Evolutionary conservation across 495 filamentous ascomycete genomes (phyloP).

Genomic region (Penicillium goetzii): DNA sequence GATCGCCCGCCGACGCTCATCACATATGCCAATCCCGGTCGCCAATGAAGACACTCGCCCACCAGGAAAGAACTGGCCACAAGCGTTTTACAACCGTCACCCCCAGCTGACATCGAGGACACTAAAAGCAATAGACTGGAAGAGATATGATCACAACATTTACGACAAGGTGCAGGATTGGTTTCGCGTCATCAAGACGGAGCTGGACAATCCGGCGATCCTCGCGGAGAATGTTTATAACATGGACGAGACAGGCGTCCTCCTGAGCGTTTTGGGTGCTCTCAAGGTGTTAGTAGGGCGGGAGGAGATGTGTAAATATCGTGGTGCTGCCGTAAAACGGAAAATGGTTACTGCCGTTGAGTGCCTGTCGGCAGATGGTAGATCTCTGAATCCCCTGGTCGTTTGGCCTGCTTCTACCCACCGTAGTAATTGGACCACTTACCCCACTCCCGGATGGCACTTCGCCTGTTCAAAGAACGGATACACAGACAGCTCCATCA

Average conservation of each 20-base stretch:
- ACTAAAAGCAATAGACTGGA: constrained; percentile 2
- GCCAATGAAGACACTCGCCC: neutral
- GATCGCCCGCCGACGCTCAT: too few relatives aligned
- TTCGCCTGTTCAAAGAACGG: too few relatives aligned
- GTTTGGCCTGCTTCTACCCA: too few relatives aligned
- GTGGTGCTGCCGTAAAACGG: neutral
- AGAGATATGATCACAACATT: neutral
- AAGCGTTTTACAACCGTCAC: neutral
- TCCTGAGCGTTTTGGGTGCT: constrained; percentile 1
- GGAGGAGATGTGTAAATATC: constrained; percentile 1
- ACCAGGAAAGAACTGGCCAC: constrained; percentile 1
- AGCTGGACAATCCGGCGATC: constrained; percentile 1
- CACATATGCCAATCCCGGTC: neutral
- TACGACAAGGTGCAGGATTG: neutral
- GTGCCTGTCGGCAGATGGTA: neutral
- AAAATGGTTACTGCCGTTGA: neutral
- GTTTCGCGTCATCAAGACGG: constrained; percentile 1
- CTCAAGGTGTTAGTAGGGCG: neutral
- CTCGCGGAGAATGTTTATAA: neutral
- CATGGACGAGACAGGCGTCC: neutral
- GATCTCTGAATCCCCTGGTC: too few relatives aligned
- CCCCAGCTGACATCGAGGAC: constrained; percentile 1
- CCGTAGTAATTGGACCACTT: too few relatives aligned
- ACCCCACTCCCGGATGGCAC: too few relatives aligned
- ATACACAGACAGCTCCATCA: too few relatives aligned